Conservation (phyloP, 2,329 filamentous ascomycete genomes). For the Neonectria faginata region DNA sequence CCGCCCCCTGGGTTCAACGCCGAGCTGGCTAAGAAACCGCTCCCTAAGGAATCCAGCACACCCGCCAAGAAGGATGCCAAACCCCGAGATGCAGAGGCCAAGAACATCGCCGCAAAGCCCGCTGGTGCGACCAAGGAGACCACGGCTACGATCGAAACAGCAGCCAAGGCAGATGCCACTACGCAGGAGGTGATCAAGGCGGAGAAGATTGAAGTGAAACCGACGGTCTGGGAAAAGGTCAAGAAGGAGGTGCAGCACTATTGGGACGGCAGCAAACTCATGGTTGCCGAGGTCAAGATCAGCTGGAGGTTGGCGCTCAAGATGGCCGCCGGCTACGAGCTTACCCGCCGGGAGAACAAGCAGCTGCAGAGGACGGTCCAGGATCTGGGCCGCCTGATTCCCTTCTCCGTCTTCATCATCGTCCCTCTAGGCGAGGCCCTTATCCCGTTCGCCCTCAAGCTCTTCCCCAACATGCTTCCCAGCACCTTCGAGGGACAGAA, state of each 20-base stretch:
- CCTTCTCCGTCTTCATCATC: slow-evolving; percentile 96
- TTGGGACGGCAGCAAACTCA: slow-evolving; percentile 97
- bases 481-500: slow-evolving; percentile 96
- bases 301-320: slow-evolving; percentile 91
- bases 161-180: slow-evolving; percentile 51
- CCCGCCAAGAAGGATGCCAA: slow-evolving; percentile 51
- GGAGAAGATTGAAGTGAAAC: slow-evolving; percentile 83
- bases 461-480: slow-evolving; percentile 97
- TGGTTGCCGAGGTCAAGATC: slow-evolving; percentile 92
- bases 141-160: slow-evolving; percentile 44
- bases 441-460: slow-evolving; percentile 87
- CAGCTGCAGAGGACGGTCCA: slow-evolving; percentile 94
- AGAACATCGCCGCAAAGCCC: slow-evolving; percentile 22
- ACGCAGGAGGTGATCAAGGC: slow-evolving; percentile 61
- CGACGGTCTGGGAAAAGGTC: slow-evolving; percentile 90
- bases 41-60: slow-evolving; percentile 66
- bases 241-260: slow-evolving; percentile 96
- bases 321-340: slow-evolving; percentile 98
- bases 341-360: slow-evolving; percentile 91
- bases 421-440: slow-evolving; percentile 96
- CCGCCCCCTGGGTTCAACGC: slow-evolving; percentile 92
- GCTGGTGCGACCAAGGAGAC: slow-evolving; percentile 42
- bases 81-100: slow-evolving; percentile 34
- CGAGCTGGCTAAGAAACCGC: slow-evolving; percentile 88
- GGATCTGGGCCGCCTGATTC: slow-evolving; percentile 90